Conservation (phyloP, 148 eudicot genomes). For the Talinum fruticosum region DNA sequence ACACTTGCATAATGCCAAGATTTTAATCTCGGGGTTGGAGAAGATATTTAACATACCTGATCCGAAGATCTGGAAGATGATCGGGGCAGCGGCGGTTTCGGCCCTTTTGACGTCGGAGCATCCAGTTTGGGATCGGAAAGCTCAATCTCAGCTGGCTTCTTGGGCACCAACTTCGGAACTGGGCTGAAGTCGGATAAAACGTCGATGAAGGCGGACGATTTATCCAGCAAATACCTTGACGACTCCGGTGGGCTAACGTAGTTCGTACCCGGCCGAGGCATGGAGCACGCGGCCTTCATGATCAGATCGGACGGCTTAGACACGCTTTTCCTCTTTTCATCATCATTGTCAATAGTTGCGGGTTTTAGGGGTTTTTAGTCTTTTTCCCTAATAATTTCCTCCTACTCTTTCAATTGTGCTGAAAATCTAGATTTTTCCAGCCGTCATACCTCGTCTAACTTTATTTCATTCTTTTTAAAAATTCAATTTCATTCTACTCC, state of each 20-base stretch:
- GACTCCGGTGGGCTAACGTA: slow-evolving; percentile 65
- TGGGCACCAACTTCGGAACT: slow-evolving; percentile 24
- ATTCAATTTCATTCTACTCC: too few relatives aligned
- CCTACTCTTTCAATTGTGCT: neutral
- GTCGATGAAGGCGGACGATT: slow-evolving; percentile 24
- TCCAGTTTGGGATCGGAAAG: slow-evolving; percentile 10
- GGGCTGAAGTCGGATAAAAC: slow-evolving; percentile 44
- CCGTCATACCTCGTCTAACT: too few relatives aligned
- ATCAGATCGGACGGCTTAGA: slow-evolving; percentile 14
- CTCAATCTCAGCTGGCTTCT: neutral
- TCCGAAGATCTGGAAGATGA: slow-evolving; percentile 28
- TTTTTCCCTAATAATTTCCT: neutral
- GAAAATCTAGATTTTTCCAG: too few relatives aligned
- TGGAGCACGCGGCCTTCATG: slow-evolving; percentile 5
- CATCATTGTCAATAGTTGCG: neutral
- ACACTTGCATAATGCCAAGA: too few relatives aligned
- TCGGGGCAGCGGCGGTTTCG: slow-evolving; percentile 3
- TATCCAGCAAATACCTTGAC: slow-evolving; percentile 56
- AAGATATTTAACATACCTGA: slow-evolving; percentile 33
- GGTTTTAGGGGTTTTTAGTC: neutral
- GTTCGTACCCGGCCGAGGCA: slow-evolving; percentile 34
- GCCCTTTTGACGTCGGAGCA: slow-evolving; percentile 12
- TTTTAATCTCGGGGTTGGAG: neutral
- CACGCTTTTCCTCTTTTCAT: slow-evolving; percentile 7
- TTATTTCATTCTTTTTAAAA: too few relatives aligned